These are phyloP conservation scores for Hirsutella rhossiliensis DNA, from an alignment of 2,329 filamentous ascomycete genomes.

Conservation along the genomic window DNA sequence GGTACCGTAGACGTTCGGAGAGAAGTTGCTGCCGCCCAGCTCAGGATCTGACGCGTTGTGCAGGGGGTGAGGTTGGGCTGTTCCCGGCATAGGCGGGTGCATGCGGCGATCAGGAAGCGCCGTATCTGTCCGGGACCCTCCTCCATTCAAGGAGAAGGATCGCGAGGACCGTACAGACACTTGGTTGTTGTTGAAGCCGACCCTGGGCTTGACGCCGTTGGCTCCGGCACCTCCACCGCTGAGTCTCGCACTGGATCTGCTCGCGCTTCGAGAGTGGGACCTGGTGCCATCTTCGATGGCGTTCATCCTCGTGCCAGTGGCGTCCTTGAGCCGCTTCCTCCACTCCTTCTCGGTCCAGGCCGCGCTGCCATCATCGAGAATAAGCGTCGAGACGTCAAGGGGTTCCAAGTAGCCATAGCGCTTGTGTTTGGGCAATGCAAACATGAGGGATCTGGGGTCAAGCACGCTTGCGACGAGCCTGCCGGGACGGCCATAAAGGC, in stretches of 20 bases:
- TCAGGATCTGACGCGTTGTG: slow-evolving; percentile 37
- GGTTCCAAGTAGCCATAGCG: slow-evolving; percentile 87
- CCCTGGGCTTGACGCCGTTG: slow-evolving; percentile 25
- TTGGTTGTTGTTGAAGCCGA: slow-evolving; percentile 47
- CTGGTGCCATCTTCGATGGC: slow-evolving; percentile 39
- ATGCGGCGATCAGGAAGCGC: slow-evolving; percentile 30
- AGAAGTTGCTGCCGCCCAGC: slow-evolving; percentile 10
- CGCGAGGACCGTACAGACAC: slow-evolving; percentile 39
- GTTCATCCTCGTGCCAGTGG: slow-evolving; percentile 70
- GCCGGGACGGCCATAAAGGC: slow-evolving; percentile 78
- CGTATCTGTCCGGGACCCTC: slow-evolving; percentile 37
- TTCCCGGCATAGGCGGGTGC: slow-evolving; percentile 21
- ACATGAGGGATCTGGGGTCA: slow-evolving; percentile 88
- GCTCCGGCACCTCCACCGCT: slow-evolving; percentile 24
- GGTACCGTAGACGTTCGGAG: slow-evolving; percentile 10
- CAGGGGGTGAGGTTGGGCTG: slow-evolving; percentile 22
- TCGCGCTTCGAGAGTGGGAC: slow-evolving; percentile 38
- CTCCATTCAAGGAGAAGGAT: slow-evolving; percentile 34
- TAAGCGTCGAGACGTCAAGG: slow-evolving; percentile 69
- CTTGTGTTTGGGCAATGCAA: slow-evolving; percentile 84
- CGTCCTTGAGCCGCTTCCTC: slow-evolving; percentile 78
- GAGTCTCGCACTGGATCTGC: slow-evolving; percentile 44
- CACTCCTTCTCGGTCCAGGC: slow-evolving; percentile 80
- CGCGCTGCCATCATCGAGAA: slow-evolving; percentile 64
- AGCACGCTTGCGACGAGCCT: slow-evolving; percentile 78